phyloP scores from a whole-genome alignment of 768 basidiomycete genomes.

The Asterophora parasitica region DNA sequence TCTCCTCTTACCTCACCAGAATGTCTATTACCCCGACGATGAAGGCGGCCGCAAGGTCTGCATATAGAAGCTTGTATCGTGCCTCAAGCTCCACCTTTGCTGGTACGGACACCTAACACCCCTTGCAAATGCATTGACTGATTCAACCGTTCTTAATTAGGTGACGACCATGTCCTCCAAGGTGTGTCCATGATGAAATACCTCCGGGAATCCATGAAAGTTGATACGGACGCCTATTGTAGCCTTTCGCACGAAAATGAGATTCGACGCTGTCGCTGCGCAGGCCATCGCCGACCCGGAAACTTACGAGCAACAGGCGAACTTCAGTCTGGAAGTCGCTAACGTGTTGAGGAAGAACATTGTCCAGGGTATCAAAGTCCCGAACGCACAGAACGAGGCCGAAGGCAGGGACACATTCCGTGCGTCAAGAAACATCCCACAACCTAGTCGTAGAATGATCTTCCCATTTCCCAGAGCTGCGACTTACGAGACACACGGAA shows the following conservation, averaged over 20 bases:
- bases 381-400: conserved; percentile 25
- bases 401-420: conserved; percentile 49
- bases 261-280: conserved; percentile 47
- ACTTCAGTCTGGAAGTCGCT: conserved; percentile 68
- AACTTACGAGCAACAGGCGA: conserved; percentile 48
- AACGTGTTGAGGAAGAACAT: conserved; percentile 73
- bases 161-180: conserved; percentile 51
- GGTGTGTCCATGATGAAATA: conserved; percentile 30
- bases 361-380: conserved; percentile 67
- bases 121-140: background rate
- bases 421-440: conserved; percentile 27
- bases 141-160: conserved; percentile 26
- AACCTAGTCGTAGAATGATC: background rate
- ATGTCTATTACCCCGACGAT: conserved; percentile 58
- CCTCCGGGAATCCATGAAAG: background rate
- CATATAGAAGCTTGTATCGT: conserved; percentile 68
- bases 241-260: conserved; percentile 76
- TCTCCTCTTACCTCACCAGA: background rate
- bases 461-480: conserved; percentile 45
- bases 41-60: conserved; percentile 62
- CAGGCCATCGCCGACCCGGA: conserved; percentile 39
- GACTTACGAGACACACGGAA: conserved; percentile 77
- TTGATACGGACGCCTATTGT: conserved; percentile 7
- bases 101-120: conserved; percentile 32
- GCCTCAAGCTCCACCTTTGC: conserved; percentile 64